These are phyloP conservation scores for Aspergillus ustus DNA, from an alignment of 2,329 filamentous ascomycete genomes.

Conservation along the genomic window DNA sequence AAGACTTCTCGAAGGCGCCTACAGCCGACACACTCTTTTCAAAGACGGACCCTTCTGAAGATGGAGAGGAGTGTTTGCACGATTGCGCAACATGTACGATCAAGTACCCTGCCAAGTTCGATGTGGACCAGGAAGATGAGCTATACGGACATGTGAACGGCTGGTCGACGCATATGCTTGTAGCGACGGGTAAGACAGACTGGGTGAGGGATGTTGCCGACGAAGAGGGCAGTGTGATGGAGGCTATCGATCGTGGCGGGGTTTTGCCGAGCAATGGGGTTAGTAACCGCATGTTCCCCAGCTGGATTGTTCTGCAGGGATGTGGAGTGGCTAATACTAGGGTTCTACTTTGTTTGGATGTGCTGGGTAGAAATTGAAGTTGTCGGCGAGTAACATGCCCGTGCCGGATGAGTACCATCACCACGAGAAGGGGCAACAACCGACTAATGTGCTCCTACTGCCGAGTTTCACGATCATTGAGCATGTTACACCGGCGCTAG, in stretches of 20 bases:
- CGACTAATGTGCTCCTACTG: conserved; percentile 81
- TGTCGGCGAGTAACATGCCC: conserved; percentile 90
- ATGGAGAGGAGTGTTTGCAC: conserved; percentile 86
- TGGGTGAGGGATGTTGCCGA: conserved; percentile 90
- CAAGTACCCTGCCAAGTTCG: conserved; percentile 74
- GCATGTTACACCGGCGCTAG: conserved; percentile 76
- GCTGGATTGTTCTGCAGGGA: neutral
- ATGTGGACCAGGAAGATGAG: conserved; percentile 74
- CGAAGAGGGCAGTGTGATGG: conserved; percentile 84
- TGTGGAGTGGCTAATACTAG: conserved; percentile 17
- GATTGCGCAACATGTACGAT: conserved; percentile 84
- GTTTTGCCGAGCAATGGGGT: conserved; percentile 49
- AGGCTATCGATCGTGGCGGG: conserved; percentile 64
- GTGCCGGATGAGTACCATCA: conserved; percentile 68
- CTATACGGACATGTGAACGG: conserved; percentile 85
- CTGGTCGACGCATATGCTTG: conserved; percentile 86
- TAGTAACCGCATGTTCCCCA: conserved; percentile 20
- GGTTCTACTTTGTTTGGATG: neutral
- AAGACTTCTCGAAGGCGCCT: conserved; percentile 54
- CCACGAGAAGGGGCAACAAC: conserved; percentile 61
- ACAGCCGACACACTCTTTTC: conserved; percentile 67
- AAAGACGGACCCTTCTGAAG: conserved; percentile 72
- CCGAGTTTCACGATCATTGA: conserved; percentile 83
- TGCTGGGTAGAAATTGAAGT: conserved; percentile 71
- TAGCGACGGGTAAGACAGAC: conserved; percentile 94